These are phyloP conservation scores for Trapa incisa DNA, from an alignment of 345 rosid species.

Conservation along the genomic window DNA sequence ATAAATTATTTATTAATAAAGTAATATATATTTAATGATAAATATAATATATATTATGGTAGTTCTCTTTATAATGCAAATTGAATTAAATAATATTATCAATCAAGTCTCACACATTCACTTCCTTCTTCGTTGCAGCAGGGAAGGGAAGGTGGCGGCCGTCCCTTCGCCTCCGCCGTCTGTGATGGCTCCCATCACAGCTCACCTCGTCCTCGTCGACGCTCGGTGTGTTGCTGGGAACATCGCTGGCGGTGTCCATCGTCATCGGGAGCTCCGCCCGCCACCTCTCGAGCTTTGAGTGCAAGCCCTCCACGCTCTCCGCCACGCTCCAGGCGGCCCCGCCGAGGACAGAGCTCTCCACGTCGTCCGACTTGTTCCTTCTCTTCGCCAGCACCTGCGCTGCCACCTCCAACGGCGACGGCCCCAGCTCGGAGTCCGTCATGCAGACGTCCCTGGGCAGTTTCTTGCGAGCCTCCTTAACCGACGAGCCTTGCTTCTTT, in stretches of 20 bases:
- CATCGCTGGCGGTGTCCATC: constrained; percentile 36
- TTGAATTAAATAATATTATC: too few relatives aligned
- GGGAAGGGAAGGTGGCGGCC: not conserved
- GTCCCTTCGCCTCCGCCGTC: constrained; percentile 12
- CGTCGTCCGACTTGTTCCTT: constrained; percentile 15
- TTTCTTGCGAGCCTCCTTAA: not conserved
- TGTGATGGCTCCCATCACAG: constrained; percentile 11
- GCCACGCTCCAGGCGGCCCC: constrained; percentile 42
- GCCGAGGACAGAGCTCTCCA: constrained; percentile 31
- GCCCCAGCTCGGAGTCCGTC: constrained; percentile 70
- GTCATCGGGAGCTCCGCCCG: constrained; percentile 57
- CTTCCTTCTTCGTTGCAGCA: too few relatives aligned
- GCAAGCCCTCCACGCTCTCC: constrained; percentile 67
- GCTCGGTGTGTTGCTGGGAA: constrained; percentile 26
- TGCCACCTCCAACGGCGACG: constrained; percentile 77
- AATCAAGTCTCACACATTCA: too few relatives aligned
- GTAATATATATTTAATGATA: too few relatives aligned
- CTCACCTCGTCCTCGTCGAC: not conserved
- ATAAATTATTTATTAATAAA: too few relatives aligned
- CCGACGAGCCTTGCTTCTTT: not conserved
- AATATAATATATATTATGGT: too few relatives aligned
- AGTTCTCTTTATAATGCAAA: too few relatives aligned
- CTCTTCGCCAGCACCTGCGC: constrained; percentile 30
- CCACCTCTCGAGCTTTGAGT: constrained; percentile 80
- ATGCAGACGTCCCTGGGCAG: constrained; percentile 15